phyloP scores from a whole-genome alignment of 495 filamentous ascomycete genomes.

The Elaphomyces granulatus region DNA sequence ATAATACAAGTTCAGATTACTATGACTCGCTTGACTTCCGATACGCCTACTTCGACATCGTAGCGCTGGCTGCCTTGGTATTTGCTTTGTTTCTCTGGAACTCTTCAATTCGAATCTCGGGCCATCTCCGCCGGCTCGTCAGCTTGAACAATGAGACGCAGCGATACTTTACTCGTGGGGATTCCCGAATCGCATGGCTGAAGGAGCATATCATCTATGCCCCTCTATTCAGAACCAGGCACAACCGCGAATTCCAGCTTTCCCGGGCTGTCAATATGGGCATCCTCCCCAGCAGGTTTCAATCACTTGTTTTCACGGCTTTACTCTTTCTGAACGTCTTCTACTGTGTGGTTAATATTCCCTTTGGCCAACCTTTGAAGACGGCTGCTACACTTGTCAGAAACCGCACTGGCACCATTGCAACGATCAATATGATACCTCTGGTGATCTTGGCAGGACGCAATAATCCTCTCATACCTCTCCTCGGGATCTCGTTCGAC shows the following conservation, averaged over 20 bases:
- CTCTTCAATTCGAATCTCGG: slow-evolving; percentile 33
- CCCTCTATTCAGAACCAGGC: slow-evolving; percentile 63
- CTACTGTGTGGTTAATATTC: slow-evolving; percentile 60
- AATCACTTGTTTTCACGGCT: slow-evolving; percentile 51
- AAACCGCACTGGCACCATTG: slow-evolving; percentile 61
- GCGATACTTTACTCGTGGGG: slow-evolving; percentile 40
- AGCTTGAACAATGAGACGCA: slow-evolving; percentile 59
- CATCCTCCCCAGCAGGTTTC: slow-evolving; percentile 71
- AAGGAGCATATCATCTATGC: slow-evolving; percentile 77
- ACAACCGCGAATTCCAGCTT: slow-evolving; percentile 74
- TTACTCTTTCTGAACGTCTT: slow-evolving; percentile 67
- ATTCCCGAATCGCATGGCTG: slow-evolving; percentile 41
- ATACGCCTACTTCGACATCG: slow-evolving; percentile 25
- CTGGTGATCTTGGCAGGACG: slow-evolving; percentile 51
- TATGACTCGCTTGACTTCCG: slow-evolving; percentile 3
- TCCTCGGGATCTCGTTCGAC: slow-evolving; percentile 56
- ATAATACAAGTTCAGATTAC: not conserved
- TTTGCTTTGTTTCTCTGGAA: slow-evolving; percentile 38
- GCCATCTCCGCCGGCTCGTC: slow-evolving; percentile 58
- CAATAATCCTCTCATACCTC: slow-evolving; percentile 52
- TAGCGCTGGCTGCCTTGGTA: slow-evolving; percentile 37
- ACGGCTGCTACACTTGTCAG: slow-evolving; percentile 42
- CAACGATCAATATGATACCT: slow-evolving; percentile 68
- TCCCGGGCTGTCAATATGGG: slow-evolving; percentile 70
- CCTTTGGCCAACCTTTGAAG: slow-evolving; percentile 31